Conservation (phyloP, 495 filamentous ascomycete genomes). For the Wilcoxina mikolae region DNA sequence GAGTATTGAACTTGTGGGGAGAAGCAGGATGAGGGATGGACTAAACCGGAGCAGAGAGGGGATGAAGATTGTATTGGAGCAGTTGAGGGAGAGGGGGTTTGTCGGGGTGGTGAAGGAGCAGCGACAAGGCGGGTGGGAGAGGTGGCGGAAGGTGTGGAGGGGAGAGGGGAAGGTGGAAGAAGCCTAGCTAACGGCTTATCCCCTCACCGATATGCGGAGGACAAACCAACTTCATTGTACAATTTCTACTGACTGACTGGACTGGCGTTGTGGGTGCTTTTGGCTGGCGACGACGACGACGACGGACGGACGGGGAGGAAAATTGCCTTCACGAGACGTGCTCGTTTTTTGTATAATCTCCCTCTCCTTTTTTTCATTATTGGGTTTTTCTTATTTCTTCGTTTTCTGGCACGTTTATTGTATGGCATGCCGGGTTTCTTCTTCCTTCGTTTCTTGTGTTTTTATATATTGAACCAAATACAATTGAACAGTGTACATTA, state of each 20-base stretch:
- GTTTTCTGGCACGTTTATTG: too few relatives aligned
- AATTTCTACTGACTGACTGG: too few relatives aligned
- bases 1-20: conserved; percentile 77
- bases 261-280: too few relatives aligned
- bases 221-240: not conserved
- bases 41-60: conserved; percentile 80
- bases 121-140: conserved; percentile 25
- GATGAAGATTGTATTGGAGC: conserved; percentile 85
- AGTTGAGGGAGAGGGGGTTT: conserved; percentile 66
- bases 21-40: conserved; percentile 67
- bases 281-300: too few relatives aligned
- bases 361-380: not conserved
- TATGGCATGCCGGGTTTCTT: too few relatives aligned
- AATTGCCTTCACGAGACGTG: too few relatives aligned
- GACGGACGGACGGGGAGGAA: too few relatives aligned
- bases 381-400: not conserved
- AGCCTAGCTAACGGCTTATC: not conserved
- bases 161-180: conserved; percentile 12
- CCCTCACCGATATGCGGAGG: not conserved
- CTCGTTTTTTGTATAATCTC: not conserved
- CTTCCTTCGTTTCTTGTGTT: not conserved
- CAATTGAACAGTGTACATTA: too few relatives aligned
- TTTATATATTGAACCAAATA: too few relatives aligned
- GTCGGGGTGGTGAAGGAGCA: conserved; percentile 63
- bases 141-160: conserved; percentile 28